phyloP scores from a whole-genome alignment of 2,329 filamentous ascomycete genomes.

The Bertia moriformis region DNA sequence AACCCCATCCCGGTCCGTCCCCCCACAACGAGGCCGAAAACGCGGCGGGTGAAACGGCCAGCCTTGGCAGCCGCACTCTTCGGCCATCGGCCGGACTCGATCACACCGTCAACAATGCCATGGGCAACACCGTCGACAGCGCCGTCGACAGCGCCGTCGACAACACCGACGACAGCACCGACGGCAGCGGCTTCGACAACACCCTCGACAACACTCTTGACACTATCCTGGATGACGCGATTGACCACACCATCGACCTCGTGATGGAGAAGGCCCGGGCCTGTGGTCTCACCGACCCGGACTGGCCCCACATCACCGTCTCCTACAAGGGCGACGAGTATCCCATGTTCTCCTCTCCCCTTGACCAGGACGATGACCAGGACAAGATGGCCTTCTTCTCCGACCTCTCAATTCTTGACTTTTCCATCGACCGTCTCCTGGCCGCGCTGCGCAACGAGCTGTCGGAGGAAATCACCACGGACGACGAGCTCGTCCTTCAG shows the following conservation, averaged over 20 bases:
- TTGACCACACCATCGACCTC: too few relatives aligned
- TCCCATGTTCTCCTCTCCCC: background rate
- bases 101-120: too few relatives aligned
- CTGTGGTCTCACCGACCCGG: too few relatives aligned
- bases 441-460: background rate
- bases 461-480: background rate
- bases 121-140: too few relatives aligned
- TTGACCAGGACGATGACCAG: too few relatives aligned
- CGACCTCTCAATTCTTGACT: background rate
- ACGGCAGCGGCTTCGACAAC: background rate
- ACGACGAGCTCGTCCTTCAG: background rate
- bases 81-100: too few relatives aligned
- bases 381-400: background rate
- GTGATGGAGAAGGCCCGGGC: too few relatives aligned
- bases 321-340: background rate
- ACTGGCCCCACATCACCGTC: background rate
- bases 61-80: too few relatives aligned
- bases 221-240: background rate
- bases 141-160: background rate
- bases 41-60: background rate
- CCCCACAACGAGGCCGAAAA: background rate
- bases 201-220: background rate
- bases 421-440: background rate
- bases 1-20: too few relatives aligned
- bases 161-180: background rate